A percentile compares a stretch with the other conserved stretches of the same genome.
Conservation (phyloP, 768 basidiomycete species). For the Boletus fagicola region DNA sequence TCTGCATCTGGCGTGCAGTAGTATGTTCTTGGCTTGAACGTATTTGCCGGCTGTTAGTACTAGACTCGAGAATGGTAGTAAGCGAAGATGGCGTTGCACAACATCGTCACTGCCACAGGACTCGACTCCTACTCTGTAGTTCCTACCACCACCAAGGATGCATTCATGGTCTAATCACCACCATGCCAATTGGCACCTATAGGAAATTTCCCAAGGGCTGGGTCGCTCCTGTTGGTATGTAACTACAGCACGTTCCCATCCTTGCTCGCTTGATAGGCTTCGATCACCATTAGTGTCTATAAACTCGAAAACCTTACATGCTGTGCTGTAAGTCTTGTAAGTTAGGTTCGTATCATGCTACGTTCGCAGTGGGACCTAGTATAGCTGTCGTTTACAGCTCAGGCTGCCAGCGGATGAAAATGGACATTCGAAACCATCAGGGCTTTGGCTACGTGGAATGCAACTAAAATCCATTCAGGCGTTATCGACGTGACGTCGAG, state of each 20-base stretch:
- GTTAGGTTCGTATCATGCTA: neutral
- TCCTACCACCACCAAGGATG: neutral
- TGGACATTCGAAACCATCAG: no score
- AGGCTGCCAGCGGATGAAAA: neutral
- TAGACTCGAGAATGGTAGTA: neutral
- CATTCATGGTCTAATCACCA: neutral
- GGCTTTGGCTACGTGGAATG: neutral
- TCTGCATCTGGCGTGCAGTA: conserved; percentile 29
- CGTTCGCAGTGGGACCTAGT: neutral
- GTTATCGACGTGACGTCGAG: neutral
- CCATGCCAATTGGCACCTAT: neutral
- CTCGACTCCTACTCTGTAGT: no score
- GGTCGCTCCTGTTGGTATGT: neutral
- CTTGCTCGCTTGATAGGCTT: neutral
- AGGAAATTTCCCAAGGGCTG: neutral
- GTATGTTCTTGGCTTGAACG: neutral
- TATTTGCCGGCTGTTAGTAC: neutral
- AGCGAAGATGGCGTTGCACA: neutral
- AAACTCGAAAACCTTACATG: no score
- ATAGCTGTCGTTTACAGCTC: neutral
- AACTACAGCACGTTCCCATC: neutral
- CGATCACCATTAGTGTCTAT: neutral
- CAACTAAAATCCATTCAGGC: neutral
- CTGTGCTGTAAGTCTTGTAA: no score
- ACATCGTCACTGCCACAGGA: neutral